A percentile compares a stretch with the other conserved stretches of the same genome.
Conservation (phyloP, 169 alveolate species). For the Plasmodium gonderi region DNA sequence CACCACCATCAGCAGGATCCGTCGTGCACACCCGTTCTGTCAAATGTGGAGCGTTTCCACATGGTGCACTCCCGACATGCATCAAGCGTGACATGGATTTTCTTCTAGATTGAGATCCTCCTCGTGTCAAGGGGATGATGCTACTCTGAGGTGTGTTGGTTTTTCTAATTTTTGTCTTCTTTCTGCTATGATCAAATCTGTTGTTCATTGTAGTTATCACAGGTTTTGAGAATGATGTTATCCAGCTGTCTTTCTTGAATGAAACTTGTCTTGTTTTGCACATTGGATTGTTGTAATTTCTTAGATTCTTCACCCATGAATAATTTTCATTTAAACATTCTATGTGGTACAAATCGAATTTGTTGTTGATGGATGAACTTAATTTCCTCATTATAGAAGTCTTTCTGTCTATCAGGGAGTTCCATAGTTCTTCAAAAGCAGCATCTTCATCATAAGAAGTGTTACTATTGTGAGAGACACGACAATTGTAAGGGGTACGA, state of each 20-base stretch:
- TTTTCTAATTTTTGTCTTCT: neutral
- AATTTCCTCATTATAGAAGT: neutral
- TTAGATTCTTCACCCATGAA: slow-evolving; percentile 34
- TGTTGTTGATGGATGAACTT: neutral
- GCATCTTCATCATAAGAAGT: neutral
- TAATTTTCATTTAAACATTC: slow-evolving; percentile 20
- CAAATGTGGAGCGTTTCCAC: no score
- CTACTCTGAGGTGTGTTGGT: neutral
- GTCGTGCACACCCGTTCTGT: no score
- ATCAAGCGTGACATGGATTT: no score
- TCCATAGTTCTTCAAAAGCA: neutral
- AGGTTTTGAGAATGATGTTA: neutral
- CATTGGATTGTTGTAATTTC: slow-evolving; percentile 24
- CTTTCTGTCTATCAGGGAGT: neutral
- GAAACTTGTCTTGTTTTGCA: neutral
- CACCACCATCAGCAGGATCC: no score
- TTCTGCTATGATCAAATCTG: neutral
- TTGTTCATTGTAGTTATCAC: neutral
- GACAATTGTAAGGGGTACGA: neutral
- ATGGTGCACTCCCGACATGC: no score
- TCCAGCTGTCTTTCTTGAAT: neutral
- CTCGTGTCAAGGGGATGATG: no score
- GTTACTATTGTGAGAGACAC: neutral
- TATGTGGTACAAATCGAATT: slow-evolving; percentile 12
- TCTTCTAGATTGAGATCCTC: no score